Evolutionary conservation across 257 asterid species (phyloP).

Genomic region (Scutellaria baicalensis): DNA sequence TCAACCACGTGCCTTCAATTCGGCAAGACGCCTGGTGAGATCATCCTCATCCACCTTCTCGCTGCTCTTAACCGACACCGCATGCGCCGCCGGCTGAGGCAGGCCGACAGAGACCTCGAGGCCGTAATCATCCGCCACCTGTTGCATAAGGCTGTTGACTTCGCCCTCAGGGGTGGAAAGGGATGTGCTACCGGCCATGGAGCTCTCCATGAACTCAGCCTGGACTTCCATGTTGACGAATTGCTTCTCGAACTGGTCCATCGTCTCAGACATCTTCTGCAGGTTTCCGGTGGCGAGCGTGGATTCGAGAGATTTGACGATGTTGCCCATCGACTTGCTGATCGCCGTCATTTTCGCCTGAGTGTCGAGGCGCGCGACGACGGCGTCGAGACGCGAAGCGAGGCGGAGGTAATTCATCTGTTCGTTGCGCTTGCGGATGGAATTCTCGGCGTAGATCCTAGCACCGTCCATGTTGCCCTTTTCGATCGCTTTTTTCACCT

Average conservation of each 20-base stretch:
- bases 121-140: slow-evolving; percentile 96
- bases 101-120: slow-evolving; percentile 95
- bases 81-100: slow-evolving; percentile 80
- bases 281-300: slow-evolving; percentile 76
- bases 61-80: slow-evolving; percentile 39
- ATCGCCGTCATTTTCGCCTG: slow-evolving; percentile 88
- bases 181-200: slow-evolving; percentile 97
- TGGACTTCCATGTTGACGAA: slow-evolving; percentile 98
- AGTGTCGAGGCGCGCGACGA: slow-evolving; percentile 91
- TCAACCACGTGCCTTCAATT: slow-evolving; percentile 92
- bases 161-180: slow-evolving; percentile 92
- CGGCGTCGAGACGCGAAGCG: slow-evolving; percentile 92
- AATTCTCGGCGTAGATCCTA: slow-evolving; percentile 95
- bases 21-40: slow-evolving; percentile 88
- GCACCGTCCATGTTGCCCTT: slow-evolving; percentile 99
- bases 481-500: slow-evolving; percentile 94
- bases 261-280: slow-evolving; percentile 97
- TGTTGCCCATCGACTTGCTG: slow-evolving; percentile 79
- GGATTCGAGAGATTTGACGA: slow-evolving; percentile 85
- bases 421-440: slow-evolving; percentile 92
- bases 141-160: slow-evolving; percentile 88
- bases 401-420: slow-evolving; percentile 96
- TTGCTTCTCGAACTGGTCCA: slow-evolving; percentile 91
- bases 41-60: slow-evolving; percentile 94
- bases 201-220: slow-evolving; percentile 98